Evolutionary conservation across 1,139 yeast genomes (phyloP).

Genomic region (Suhomyces bokatorum): DNA sequence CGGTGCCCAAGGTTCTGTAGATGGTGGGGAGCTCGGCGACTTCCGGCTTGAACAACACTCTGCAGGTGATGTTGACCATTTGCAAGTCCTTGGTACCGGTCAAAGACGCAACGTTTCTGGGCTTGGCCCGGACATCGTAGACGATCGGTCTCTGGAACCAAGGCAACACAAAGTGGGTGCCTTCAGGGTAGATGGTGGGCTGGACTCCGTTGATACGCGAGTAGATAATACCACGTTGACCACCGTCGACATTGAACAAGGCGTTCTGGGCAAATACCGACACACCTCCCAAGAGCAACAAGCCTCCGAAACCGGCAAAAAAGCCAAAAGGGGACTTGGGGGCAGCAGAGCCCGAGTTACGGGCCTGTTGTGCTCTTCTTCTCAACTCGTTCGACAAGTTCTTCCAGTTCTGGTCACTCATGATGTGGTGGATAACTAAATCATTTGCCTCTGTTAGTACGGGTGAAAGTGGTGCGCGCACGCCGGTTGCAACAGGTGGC

Average conservation of each 20-base stretch:
- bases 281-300: slow-evolving; percentile 71
- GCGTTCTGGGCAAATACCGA: slow-evolving; percentile 69
- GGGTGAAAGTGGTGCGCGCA: background rate
- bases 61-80: slow-evolving; percentile 98
- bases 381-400: slow-evolving; percentile 65
- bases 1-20: slow-evolving; percentile 88
- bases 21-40: slow-evolving; percentile 75
- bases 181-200: slow-evolving; percentile 85
- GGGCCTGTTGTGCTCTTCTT: slow-evolving; percentile 59
- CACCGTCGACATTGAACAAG: slow-evolving; percentile 96
- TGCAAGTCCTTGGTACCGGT: slow-evolving; percentile 98
- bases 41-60: slow-evolving; percentile 92
- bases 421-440: slow-evolving; percentile 14
- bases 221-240: slow-evolving; percentile 95
- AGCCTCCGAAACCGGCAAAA: slow-evolving; percentile 79
- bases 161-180: slow-evolving; percentile 92
- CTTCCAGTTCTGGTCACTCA: slow-evolving; percentile 66
- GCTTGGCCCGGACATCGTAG: slow-evolving; percentile 95
- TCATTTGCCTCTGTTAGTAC: slow-evolving; percentile 6
- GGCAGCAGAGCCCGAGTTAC: slow-evolving; percentile 38
- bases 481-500: background rate
- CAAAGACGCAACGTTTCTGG: slow-evolving; percentile 93
- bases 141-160: slow-evolving; percentile 94
- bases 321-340: slow-evolving; percentile 58
- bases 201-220: slow-evolving; percentile 87